Conservation (phyloP, 208 protist genomes). For the Crithidia acanthocephali region DNA sequence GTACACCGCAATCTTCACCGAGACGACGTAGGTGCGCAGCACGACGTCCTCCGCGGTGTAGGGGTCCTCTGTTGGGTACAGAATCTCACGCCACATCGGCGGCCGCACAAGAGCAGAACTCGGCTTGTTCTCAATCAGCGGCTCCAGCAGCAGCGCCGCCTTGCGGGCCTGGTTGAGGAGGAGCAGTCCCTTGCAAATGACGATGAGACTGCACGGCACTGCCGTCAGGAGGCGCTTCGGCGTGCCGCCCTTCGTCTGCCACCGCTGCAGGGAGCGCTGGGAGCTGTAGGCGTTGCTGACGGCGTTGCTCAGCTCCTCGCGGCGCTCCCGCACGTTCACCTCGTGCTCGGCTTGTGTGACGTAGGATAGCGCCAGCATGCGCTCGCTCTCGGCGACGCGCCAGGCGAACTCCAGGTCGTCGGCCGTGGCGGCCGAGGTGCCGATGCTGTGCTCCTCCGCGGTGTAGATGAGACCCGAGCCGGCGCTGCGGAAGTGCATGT, state of each 20-base stretch:
- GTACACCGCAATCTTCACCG: conserved; percentile 74
- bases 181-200: conserved; percentile 72
- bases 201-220: conserved; percentile 74
- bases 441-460: conserved; percentile 53
- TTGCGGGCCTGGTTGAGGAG: conserved; percentile 83
- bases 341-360: conserved; percentile 86
- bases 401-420: conserved; percentile 63
- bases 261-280: conserved; percentile 81
- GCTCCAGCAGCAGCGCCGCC: conserved; percentile 82
- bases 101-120: conserved; percentile 72
- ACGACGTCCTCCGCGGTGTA: conserved; percentile 73
- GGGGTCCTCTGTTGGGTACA: conserved; percentile 49
- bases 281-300: conserved; percentile 87
- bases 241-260: conserved; percentile 63
- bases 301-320: conserved; percentile 81
- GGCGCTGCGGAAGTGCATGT: conserved; percentile 58
- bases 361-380: conserved; percentile 83
- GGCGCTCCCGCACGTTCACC: conserved; percentile 79
- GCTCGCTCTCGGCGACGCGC: conserved; percentile 81
- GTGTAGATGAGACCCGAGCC: conserved; percentile 58
- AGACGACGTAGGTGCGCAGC: conserved; percentile 67
- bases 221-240: conserved; percentile 76
- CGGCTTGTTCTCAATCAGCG: conserved; percentile 83
- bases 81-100: conserved; percentile 71
- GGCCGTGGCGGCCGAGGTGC: conserved; percentile 26